Percentiles rank a stretch among this genome's conserved stretches.
Evolutionary conservation across 345 rosid species (phyloP).

Genomic region (Nephelium lappaceum): DNA sequence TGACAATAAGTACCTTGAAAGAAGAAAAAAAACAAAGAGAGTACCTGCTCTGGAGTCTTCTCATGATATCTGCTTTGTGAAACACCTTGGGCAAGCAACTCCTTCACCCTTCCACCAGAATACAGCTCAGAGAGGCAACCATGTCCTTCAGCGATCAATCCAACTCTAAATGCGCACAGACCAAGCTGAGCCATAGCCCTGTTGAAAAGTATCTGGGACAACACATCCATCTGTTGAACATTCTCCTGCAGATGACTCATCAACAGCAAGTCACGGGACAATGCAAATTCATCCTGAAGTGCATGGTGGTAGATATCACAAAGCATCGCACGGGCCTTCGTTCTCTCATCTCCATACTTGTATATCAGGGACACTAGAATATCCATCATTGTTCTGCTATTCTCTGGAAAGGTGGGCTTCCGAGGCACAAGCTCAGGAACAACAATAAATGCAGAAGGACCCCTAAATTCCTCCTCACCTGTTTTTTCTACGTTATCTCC

Average conservation of each 20-base stretch:
- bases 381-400: constrained; percentile 89
- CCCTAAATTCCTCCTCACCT: constrained; percentile 67
- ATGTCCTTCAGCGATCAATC: constrained; percentile 75
- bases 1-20: no score
- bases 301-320: constrained; percentile 98
- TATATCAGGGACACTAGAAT: constrained; percentile 81
- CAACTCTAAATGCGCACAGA: constrained; percentile 85
- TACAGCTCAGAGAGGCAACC: constrained; percentile 91
- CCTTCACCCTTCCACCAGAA: constrained; percentile 91
- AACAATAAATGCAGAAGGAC: constrained; percentile 68
- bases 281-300: constrained; percentile 71
- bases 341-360: constrained; percentile 90
- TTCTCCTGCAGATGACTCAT: constrained; percentile 97
- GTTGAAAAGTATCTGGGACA: constrained; percentile 92
- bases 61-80: constrained; percentile 91
- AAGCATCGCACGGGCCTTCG: constrained; percentile 96
- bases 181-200: constrained; percentile 98
- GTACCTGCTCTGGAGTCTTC: constrained; percentile 97
- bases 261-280: constrained; percentile 75
- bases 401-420: constrained; percentile 85
- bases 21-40: not conserved
- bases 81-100: constrained; percentile 97
- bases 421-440: constrained; percentile 84
- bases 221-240: constrained; percentile 86
- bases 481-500: constrained; percentile 43